Conservation (phyloP, 2,329 filamentous ascomycete species). For the Neofusicoccum kwambonambiense region DNA sequence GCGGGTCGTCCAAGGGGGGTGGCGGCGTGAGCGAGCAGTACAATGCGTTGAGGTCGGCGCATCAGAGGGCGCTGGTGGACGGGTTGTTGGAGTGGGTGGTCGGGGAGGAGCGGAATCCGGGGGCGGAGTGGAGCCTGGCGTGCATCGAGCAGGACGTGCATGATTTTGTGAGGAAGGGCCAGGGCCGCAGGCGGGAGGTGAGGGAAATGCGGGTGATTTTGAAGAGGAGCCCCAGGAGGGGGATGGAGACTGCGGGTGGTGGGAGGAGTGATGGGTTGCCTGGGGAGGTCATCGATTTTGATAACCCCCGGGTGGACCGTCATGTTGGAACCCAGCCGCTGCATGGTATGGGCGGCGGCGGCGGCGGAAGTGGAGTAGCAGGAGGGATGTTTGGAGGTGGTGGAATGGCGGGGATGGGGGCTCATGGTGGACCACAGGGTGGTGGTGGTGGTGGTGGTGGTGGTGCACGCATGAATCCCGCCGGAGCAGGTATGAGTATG, state of each 20-base stretch:
- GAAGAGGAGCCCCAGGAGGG: background rate
- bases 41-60: background rate
- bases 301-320: background rate
- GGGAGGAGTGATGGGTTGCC: background rate
- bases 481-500: background rate
- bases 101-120: background rate
- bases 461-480: background rate
- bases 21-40: conserved; percentile 8
- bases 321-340: background rate
- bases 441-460: background rate
- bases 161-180: background rate
- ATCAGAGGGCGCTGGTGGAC: background rate
- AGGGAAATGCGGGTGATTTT: conserved; percentile 11
- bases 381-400: background rate
- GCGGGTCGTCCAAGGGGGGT: background rate
- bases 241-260: too few relatives aligned
- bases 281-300: background rate
- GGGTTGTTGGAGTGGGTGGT: background rate
- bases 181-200: background rate
- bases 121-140: background rate
- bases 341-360: background rate
- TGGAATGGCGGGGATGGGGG: background rate
- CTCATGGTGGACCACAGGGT: background rate
- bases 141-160: conserved; percentile 2
- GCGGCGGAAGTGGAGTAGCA: background rate